These are phyloP conservation scores for Glycine soja DNA, from an alignment of 306 rosid genomes.

Conservation along the genomic window DNA sequence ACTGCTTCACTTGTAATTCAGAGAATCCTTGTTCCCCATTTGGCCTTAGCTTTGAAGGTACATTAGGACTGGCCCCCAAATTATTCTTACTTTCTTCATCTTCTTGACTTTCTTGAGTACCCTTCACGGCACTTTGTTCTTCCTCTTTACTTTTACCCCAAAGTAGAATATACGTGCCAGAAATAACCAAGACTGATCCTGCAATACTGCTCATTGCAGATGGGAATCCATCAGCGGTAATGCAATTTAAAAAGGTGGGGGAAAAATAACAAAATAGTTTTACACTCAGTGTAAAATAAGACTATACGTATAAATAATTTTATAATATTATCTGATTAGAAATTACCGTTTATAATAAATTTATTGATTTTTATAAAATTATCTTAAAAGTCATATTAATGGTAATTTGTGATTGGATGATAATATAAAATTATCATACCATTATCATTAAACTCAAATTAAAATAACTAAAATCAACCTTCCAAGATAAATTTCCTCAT, in stretches of 20 bases:
- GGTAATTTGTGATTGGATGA: no score
- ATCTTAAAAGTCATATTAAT: no score
- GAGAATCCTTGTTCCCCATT: constrained; percentile 15
- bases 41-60: not conserved
- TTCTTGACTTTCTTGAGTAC: constrained; percentile 51
- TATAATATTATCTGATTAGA: no score
- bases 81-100: constrained; percentile 43
- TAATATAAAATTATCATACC: rapidly evolving
- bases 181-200: constrained; percentile 75
- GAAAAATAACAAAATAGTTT: not conserved
- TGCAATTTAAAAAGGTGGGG: not conserved
- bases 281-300: no score
- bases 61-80: constrained; percentile 2
- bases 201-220: constrained; percentile 61
- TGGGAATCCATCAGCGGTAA: constrained; percentile 35
- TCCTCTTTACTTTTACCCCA: constrained; percentile 82
- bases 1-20: constrained; percentile 8
- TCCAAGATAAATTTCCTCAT: constrained; percentile 83
- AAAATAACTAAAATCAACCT: constrained; percentile 58
- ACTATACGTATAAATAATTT: no score
- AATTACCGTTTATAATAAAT: no score
- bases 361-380: no score
- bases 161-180: constrained; percentile 76
- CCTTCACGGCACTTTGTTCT: constrained; percentile 45
- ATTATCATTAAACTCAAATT: no score